Evolutionary conservation across 2,329 filamentous ascomycete genomes (phyloP).

Genomic region (Xylariaceae sp.): DNA sequence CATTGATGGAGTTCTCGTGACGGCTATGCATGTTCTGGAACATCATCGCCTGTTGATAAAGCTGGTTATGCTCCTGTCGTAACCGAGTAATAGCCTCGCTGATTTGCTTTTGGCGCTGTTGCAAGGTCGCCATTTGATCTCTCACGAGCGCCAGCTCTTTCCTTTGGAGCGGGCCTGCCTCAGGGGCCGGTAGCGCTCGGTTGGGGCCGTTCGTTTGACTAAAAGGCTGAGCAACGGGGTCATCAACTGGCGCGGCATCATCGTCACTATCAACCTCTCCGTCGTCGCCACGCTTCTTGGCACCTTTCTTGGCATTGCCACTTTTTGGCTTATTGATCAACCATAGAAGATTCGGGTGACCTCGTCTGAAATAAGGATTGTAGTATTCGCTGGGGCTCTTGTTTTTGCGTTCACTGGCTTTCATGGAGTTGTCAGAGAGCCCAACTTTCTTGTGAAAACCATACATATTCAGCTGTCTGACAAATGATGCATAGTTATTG

Average conservation of each 20-base stretch:
- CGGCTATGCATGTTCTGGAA: conserved; percentile 91
- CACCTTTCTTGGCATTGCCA: conserved; percentile 53
- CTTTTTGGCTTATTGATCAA: conserved; percentile 93
- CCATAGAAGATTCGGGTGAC: conserved; percentile 89
- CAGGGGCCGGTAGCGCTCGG: conserved; percentile 41
- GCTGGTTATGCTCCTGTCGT: conserved; percentile 78
- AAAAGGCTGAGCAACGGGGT: conserved; percentile 41
- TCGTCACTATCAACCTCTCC: conserved; percentile 70
- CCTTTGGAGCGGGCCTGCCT: conserved; percentile 51
- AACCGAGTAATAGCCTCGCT: conserved; percentile 75
- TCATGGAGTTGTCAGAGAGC: conserved; percentile 95
- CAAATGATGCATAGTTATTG: conserved; percentile 96
- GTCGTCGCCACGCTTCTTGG: conserved; percentile 59
- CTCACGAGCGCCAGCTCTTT: conserved; percentile 76
- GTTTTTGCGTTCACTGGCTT: conserved; percentile 92
- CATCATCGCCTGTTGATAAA: conserved; percentile 81
- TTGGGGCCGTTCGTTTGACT: conserved; percentile 26
- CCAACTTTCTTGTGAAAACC: conserved; percentile 96
- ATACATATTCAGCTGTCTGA: conserved; percentile 93
- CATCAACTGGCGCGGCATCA: conserved; percentile 43
- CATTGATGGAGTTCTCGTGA: conserved; percentile 98
- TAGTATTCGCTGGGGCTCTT: conserved; percentile 98
- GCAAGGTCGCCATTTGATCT: conserved; percentile 74
- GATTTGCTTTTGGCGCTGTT: conserved; percentile 82
- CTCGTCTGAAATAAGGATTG: conserved; percentile 92